Conservation (phyloP, 495 filamentous ascomycete species). For the Xylaria nigripes region DNA sequence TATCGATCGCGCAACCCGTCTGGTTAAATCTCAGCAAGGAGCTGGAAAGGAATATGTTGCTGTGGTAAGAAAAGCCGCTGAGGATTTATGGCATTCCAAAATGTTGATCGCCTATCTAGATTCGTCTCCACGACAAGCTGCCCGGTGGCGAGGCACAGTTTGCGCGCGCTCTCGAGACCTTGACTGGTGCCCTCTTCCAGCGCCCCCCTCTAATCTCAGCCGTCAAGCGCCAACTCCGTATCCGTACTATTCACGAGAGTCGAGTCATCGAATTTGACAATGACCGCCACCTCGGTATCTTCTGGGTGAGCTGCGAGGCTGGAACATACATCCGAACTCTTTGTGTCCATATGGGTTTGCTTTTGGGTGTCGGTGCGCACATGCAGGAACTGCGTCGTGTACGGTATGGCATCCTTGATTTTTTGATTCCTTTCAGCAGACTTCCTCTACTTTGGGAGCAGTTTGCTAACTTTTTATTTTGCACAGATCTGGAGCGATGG, state of each 20-base stretch:
- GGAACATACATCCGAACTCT: slow-evolving; percentile 97
- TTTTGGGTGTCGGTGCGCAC: slow-evolving; percentile 91
- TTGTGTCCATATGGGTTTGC: slow-evolving; percentile 87
- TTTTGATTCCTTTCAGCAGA: not conserved
- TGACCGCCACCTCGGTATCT: slow-evolving; percentile 92
- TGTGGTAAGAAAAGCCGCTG: slow-evolving; percentile 10
- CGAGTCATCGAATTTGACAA: slow-evolving; percentile 96
- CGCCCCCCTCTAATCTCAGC: slow-evolving; percentile 94
- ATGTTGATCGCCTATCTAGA: slow-evolving; percentile 54
- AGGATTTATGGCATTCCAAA: not conserved
- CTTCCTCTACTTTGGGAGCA: not conserved
- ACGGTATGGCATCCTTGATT: slow-evolving; percentile 29
- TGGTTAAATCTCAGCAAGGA: slow-evolving; percentile 97
- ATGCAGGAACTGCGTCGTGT: slow-evolving; percentile 98
- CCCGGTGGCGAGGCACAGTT: slow-evolving; percentile 86
- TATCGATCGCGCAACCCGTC: slow-evolving; percentile 87
- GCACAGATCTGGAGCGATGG: slow-evolving; percentile 70
- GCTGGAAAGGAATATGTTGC: slow-evolving; percentile 69
- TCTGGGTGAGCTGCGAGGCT: slow-evolving; percentile 98
- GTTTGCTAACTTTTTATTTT: not conserved
- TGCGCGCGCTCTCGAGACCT: slow-evolving; percentile 78
- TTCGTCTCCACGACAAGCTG: slow-evolving; percentile 85
- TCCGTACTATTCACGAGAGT: slow-evolving; percentile 92
- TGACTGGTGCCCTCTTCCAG: slow-evolving; percentile 96
- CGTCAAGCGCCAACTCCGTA: slow-evolving; percentile 95